Evolutionary conservation across 1,139 yeast genomes (phyloP).

Genomic region (Chernovozyma sophiae-reginae): DNA sequence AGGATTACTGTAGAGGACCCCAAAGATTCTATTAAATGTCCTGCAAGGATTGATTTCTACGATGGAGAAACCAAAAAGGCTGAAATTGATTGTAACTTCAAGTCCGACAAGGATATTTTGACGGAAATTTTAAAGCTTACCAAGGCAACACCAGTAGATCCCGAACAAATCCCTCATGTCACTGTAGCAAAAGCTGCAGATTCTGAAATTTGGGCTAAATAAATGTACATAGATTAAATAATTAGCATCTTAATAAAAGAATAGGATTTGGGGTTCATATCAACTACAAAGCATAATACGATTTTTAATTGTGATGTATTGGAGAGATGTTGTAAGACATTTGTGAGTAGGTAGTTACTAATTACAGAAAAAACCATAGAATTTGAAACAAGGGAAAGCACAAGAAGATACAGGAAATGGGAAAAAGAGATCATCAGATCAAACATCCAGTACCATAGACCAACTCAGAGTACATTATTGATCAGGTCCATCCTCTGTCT

Average conservation of each 20-base stretch:
- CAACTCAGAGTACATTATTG: too few relatives aligned
- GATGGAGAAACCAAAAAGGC: slow-evolving; percentile 14
- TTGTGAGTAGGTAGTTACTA: too few relatives aligned
- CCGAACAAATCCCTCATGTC: slow-evolving; percentile 22
- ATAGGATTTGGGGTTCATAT: neutral
- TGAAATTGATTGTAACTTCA: slow-evolving; percentile 31
- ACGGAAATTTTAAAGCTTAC: slow-evolving; percentile 28
- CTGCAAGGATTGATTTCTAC: slow-evolving; percentile 39
- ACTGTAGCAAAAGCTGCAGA: neutral
- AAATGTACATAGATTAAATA: slow-evolving; percentile 2
- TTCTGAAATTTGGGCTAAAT: neutral
- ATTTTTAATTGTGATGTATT: too few relatives aligned
- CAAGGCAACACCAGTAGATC: slow-evolving; percentile 26
- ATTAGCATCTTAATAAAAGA: neutral
- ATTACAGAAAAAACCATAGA: too few relatives aligned
- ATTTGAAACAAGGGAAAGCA: too few relatives aligned
- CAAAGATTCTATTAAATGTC: slow-evolving; percentile 41
- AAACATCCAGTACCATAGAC: too few relatives aligned
- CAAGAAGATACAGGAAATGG: too few relatives aligned
- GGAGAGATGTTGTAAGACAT: too few relatives aligned
- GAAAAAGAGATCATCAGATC: too few relatives aligned
- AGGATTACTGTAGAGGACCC: slow-evolving; percentile 45
- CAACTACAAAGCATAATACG: too few relatives aligned
- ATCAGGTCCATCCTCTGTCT: too few relatives aligned
- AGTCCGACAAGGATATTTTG: slow-evolving; percentile 24